Evolutionary conservation across 2,329 filamentous ascomycete species (phyloP).

Genomic region (Neospermospora avenae): DNA sequence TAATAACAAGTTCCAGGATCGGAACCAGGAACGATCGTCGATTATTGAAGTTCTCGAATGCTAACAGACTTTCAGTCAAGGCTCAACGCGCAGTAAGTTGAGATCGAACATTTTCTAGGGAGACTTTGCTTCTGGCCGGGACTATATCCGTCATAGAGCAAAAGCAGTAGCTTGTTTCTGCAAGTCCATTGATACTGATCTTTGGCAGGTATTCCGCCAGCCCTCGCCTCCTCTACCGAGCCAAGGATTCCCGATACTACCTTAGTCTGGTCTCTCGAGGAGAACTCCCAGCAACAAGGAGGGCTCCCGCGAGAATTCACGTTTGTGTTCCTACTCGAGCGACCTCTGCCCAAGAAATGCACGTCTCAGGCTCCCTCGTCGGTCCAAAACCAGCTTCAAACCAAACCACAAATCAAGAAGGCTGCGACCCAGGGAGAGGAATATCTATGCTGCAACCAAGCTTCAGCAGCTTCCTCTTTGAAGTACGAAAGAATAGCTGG

Average conservation of each 20-base stretch:
- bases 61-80: constrained; percentile 13
- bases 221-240: background rate
- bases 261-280: constrained; percentile 48
- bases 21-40: background rate
- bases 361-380: background rate
- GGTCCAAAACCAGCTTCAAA: background rate
- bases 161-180: background rate
- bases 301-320: constrained; percentile 50
- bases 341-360: constrained; percentile 10
- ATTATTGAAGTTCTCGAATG: background rate
- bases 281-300: constrained; percentile 46
- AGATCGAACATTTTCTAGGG: background rate
- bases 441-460: background rate
- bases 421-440: background rate
- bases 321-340: constrained; percentile 45
- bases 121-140: background rate
- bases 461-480: background rate
- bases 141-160: background rate
- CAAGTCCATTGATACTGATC: background rate
- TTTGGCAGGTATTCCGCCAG: constrained; percentile 1
- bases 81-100: constrained; percentile 19
- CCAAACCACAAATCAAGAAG: background rate
- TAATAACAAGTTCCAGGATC: background rate
- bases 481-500: constrained; percentile 8
- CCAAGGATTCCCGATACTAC: constrained; percentile 25